A percentile compares a stretch with the other conserved stretches of the same genome.
phyloP scores from a whole-genome alignment of 1,284 basidiomycete species.

The Cryptococcus sp. region DNA sequence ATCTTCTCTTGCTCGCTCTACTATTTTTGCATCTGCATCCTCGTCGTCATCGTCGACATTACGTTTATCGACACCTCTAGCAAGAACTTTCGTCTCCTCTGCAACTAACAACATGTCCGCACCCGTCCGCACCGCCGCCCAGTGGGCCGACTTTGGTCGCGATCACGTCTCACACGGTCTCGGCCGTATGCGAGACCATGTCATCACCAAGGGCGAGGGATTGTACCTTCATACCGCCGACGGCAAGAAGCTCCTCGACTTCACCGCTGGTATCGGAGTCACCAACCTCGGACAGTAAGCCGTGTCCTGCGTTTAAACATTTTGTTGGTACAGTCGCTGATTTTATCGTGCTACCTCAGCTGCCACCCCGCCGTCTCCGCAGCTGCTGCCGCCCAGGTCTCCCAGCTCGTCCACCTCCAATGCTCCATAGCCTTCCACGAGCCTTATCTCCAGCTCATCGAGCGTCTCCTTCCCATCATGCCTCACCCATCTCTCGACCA shows the following conservation, averaged over 20 bases:
- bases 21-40: no score
- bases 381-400: conserved; percentile 82
- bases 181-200: conserved; percentile 57
- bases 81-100: conserved; percentile 9
- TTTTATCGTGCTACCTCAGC: conserved; percentile 15
- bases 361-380: conserved; percentile 82
- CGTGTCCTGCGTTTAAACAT: not conserved
- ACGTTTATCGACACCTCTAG: not conserved
- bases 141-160: conserved; percentile 40
- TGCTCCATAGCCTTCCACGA: conserved; percentile 57
- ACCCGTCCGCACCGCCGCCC: conserved; percentile 22
- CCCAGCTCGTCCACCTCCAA: conserved; percentile 77
- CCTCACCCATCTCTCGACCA: conserved; percentile 57
- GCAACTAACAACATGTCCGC: conserved; percentile 25
- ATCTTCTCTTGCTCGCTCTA: no score
- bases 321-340: not conserved
- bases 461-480: conserved; percentile 45
- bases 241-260: conserved; percentile 74
- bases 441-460: conserved; percentile 76
- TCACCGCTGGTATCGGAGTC: conserved; percentile 72
- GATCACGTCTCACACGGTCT: conserved; percentile 45
- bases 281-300: conserved; percentile 45
- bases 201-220: conserved; percentile 76
- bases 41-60: no score
- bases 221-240: conserved; percentile 66